Percentiles rank a stretch among this genome's conserved stretches.
phyloP scores from a whole-genome alignment of 2,329 filamentous ascomycete species.

The Fusarium globosum region DNA sequence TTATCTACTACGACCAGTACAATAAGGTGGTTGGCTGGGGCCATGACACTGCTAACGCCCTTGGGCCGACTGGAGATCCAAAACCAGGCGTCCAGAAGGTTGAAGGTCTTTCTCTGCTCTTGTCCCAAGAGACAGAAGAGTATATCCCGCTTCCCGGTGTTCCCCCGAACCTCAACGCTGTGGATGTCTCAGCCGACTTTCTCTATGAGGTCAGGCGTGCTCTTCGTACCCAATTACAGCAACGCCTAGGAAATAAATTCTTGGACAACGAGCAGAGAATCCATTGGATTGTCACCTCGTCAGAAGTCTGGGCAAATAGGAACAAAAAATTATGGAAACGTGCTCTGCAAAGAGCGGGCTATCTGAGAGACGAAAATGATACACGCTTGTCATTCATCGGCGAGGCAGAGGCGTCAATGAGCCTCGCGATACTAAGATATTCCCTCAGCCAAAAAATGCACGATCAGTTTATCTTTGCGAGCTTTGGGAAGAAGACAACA shows the following conservation, averaged over 20 bases:
- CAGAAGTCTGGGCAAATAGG: background rate
- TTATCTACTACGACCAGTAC: background rate
- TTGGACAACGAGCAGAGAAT: background rate
- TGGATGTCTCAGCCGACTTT: background rate
- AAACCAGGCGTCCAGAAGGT: background rate
- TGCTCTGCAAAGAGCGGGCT: background rate
- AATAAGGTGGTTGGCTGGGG: background rate
- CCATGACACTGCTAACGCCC: background rate
- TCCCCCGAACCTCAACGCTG: background rate
- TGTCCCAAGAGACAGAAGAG: rapidly evolving
- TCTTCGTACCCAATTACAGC: background rate
- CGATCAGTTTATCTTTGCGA: background rate
- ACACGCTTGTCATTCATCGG: background rate
- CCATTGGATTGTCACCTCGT: background rate
- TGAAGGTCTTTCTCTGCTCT: background rate
- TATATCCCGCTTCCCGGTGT: rapidly evolving
- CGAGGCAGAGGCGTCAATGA: background rate
- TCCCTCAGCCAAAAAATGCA: background rate
- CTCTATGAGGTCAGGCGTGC: background rate
- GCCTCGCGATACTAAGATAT: rapidly evolving
- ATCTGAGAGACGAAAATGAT: background rate
- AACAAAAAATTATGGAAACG: background rate
- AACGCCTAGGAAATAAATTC: background rate
- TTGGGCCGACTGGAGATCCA: background rate
- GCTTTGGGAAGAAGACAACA: background rate